phyloP scores from a whole-genome alignment of 164 flowering plant species.

The Sedum album region DNA sequence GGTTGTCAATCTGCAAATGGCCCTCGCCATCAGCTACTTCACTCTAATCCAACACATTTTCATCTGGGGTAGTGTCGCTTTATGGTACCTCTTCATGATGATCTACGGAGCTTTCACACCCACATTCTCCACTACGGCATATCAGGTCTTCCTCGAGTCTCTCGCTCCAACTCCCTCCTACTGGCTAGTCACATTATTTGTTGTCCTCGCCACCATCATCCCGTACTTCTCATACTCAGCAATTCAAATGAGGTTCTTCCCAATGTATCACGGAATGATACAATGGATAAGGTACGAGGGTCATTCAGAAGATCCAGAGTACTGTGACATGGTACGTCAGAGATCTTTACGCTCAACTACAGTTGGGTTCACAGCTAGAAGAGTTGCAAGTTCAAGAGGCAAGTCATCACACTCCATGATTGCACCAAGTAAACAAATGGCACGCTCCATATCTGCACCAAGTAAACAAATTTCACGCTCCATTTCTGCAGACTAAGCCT shows the following conservation, averaged over 20 bases:
- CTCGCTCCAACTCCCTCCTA: slow-evolving; percentile 69
- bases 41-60: slow-evolving; percentile 73
- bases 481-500: background rate
- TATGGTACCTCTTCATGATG: slow-evolving; percentile 79
- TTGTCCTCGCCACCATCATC: slow-evolving; percentile 39
- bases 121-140: slow-evolving; percentile 47
- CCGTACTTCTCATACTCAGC: slow-evolving; percentile 62
- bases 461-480: background rate
- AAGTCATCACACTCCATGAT: background rate
- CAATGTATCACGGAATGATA: slow-evolving; percentile 78
- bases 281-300: slow-evolving; percentile 79
- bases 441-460: too few species aligned
- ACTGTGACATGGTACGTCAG: slow-evolving; percentile 49
- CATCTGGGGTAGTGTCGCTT: slow-evolving; percentile 69
- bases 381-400: slow-evolving; percentile 27
- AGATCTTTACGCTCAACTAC: slow-evolving; percentile 53
- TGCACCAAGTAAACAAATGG: background rate
- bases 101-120: slow-evolving; percentile 63
- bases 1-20: slow-evolving; percentile 93
- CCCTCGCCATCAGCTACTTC: slow-evolving; percentile 69
- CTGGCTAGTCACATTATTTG: slow-evolving; percentile 60
- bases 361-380: slow-evolving; percentile 67
- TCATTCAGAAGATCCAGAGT: slow-evolving; percentile 49
- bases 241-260: slow-evolving; percentile 70
- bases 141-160: slow-evolving; percentile 61